Evolutionary conservation across 2,329 filamentous ascomycete species (phyloP).

Genomic region (Paecilomyces fulvus): DNA sequence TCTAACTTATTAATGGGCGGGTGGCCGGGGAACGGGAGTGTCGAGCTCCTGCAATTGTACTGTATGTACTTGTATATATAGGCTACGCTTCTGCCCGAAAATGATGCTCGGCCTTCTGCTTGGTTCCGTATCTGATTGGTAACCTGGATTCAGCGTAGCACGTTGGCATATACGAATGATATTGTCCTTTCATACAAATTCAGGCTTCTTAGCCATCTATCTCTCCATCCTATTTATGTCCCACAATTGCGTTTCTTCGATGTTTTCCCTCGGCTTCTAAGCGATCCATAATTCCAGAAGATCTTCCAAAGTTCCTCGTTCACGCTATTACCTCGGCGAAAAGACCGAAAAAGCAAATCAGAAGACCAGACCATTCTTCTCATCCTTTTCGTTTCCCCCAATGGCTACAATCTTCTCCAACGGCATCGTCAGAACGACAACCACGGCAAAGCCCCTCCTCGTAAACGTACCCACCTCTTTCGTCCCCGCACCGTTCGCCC

Average conservation of each 20-base stretch:
- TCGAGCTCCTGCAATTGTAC: neutral
- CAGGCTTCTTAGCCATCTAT: neutral
- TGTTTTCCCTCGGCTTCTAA: neutral
- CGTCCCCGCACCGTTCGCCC: neutral
- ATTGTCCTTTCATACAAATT: neutral
- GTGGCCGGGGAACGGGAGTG: neutral
- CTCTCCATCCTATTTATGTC: neutral
- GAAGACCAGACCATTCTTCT: no score
- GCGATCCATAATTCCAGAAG: neutral
- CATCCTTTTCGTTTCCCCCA: no score
- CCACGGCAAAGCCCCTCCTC: neutral
- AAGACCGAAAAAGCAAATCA: no score
- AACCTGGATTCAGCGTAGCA: neutral
- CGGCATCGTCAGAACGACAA: neutral
- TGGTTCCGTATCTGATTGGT: neutral
- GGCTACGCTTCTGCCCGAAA: neutral
- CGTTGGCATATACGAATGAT: neutral
- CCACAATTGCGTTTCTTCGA: neutral
- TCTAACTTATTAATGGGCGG: neutral
- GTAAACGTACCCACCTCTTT: neutral
- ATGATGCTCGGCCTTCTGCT: neutral
- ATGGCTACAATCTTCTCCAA: neutral
- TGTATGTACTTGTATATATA: neutral
- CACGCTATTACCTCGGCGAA: no score
- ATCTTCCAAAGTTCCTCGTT: neutral